Base-by-base conservation (phyloP, 176 grass and related monocot species). In the Triticum dicoccoides region DNA sequence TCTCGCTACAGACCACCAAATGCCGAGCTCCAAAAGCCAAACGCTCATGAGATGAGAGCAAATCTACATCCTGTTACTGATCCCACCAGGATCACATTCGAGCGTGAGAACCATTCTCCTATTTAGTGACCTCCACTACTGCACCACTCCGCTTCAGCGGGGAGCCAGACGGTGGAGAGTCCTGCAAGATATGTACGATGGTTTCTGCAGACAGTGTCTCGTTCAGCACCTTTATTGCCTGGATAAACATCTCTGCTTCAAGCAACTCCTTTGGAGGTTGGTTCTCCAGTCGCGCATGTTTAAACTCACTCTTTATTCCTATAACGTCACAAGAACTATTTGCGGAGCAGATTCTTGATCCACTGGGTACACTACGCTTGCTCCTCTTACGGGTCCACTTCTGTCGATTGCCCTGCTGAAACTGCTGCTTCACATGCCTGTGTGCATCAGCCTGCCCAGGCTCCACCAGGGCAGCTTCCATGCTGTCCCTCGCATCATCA, bases 351-450 rank as follows among this genome's bases (percentile, higher is more conserved):
- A 83, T 70, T 32, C n/a, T n/a, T 69, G 88, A 27, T 77, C 54
- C 70, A 80, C 51, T 15, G 68, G 85, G 76, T 78, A 91, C 65
- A 14, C 76, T 59, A 73, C 41, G 58, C 56, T 41, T 81, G 47
- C 49, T 86, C 56, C 23, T 49, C 13, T 17, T 86, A 6, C 78
- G 73, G 41, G 85, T 74, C 76, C 83, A 88, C 82, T 95, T 95
- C 21, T 84, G 71, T 25, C 79, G 86, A 87, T 89, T 92, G 51
- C 27, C 86, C 61, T 91, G 86, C 13, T 78, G 32, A 77, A 92
- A 91, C 62, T 74, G 80, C 34, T 91, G 72, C 18, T 88, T 21
- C 2, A 59, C 56, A 29, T 91, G 72, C 18, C 88, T 59, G 56
- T 59, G 56, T 21, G 56, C 20, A 21, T 59, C 56, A 59, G 56